Evolutionary conservation across 1,284 basidiomycete genomes (phyloP).

Genomic region (Sanghuangporus sanghuang): DNA sequence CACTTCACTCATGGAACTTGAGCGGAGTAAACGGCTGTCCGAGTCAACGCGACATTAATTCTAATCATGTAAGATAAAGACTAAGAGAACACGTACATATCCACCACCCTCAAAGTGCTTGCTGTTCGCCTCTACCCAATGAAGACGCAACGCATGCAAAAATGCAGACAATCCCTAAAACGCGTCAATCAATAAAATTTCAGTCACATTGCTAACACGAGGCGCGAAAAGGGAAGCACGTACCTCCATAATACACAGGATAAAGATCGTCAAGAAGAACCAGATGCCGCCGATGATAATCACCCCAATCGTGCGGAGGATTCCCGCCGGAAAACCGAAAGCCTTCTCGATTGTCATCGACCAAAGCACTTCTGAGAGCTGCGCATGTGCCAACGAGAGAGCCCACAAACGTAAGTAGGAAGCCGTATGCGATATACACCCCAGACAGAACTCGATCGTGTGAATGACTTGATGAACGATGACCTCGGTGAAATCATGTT

Average conservation of each 20-base stretch:
- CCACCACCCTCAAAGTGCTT: constrained; percentile 94
- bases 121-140: constrained; percentile 98
- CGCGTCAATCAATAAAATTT: background rate
- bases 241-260: constrained; percentile 93
- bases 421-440: constrained; percentile 98
- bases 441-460: constrained; percentile 97
- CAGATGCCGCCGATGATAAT: constrained; percentile 72
- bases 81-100: constrained; percentile 53
- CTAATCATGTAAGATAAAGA: constrained; percentile 24
- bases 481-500: constrained; percentile 90
- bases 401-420: constrained; percentile 99
- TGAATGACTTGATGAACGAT: constrained; percentile 97
- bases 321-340: constrained; percentile 45
- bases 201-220: constrained; percentile 3
- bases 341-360: constrained; percentile 70
- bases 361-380: constrained; percentile 95
- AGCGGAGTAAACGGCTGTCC: constrained; percentile 60
- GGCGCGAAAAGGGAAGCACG: constrained; percentile 27
- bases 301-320: constrained; percentile 57
- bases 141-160: constrained; percentile 92
- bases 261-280: constrained; percentile 73
- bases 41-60: constrained; percentile 18
- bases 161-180: constrained; percentile 80
- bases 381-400: constrained; percentile 95
- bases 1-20: constrained; percentile 43